Base-by-base conservation (phyloP, 192 early-diverging fungal species). In the Podochytrium sp. region DNA sequence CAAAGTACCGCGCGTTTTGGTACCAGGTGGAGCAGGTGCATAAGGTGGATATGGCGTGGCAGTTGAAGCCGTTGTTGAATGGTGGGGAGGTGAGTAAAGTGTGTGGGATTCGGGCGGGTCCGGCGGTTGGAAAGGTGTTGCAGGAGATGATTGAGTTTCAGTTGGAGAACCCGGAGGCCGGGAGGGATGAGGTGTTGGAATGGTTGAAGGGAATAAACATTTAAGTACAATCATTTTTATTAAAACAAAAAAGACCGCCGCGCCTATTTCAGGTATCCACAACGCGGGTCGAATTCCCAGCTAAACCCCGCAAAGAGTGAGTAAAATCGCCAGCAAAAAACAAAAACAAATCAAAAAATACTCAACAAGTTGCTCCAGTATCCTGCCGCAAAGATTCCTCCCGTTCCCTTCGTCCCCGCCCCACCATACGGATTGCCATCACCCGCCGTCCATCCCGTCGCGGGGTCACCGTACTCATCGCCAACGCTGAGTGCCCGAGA, bases 91-190 rank as follows among this genome's bases (percentile, higher is more conserved):
- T 91, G 0, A 78, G 86, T 2, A 62, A 68, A 29, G 34, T 93
- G 20, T 75, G 96, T 47, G 83, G 83, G 4, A 88, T 96, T 49
- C 86, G 81, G 65, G 91, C 92, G 4, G 95, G 97, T 6, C 91
- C 90, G 7, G 67, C 58, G 10, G 79, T 96, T 12, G 88, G 84
- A 60, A 67, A 70, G 16, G 80, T 92, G 41, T 80, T 96, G n/a
- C 78, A 84, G 3, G 59, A 60, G 1, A 77, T 97, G 34, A 93
- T 96, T 87, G 80, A 81, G 47, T 97, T 92, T 92, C 96, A 98
- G 81, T 76, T 98, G 34, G 83, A 78, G 23, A 63, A 95, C 72
- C 91, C 92, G 0, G 38, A 78, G 18, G 56, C 56, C 3, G 57
- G 56, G 14, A 57, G 34, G 56, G 39, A 47, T 2, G 56, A 59